Evolutionary conservation across 2,329 filamentous ascomycete genomes (phyloP).

Genomic region (Neofusicoccum parvum): DNA sequence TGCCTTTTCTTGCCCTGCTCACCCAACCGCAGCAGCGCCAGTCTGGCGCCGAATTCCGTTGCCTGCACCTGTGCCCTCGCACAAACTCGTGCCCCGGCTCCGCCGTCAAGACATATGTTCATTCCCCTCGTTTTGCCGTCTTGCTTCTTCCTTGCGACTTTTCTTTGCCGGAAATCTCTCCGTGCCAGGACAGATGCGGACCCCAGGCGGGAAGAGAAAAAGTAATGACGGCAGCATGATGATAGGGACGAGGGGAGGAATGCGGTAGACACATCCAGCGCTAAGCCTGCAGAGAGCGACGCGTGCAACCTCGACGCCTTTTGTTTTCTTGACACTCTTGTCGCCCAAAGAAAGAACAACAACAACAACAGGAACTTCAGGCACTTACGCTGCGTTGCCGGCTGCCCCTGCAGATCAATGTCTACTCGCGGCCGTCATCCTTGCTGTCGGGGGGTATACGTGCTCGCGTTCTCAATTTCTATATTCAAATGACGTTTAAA

Average conservation of each 20-base stretch:
- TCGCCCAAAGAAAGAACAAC: background rate
- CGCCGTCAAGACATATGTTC: background rate
- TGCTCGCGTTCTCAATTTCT: conserved; percentile 17
- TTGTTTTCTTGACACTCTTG: background rate
- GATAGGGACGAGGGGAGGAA: background rate
- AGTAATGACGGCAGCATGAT: conserved; percentile 16
- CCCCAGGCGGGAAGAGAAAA: background rate
- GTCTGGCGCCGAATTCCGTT: too few relatives aligned
- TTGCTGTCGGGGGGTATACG: conserved; percentile 6
- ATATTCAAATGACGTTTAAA: conserved; percentile 8
- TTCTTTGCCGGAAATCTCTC: background rate
- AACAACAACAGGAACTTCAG: background rate
- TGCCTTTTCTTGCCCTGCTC: background rate
- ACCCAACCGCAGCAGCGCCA: too few relatives aligned
- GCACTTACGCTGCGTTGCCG: conserved; percentile 3
- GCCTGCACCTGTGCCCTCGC: too few relatives aligned
- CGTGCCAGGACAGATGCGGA: background rate
- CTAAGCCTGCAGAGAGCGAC: background rate
- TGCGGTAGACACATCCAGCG: background rate
- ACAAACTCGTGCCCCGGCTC: too few relatives aligned
- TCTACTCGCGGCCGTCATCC: background rate
- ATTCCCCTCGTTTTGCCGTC: background rate
- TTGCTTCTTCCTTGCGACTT: background rate
- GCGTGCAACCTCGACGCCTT: background rate
- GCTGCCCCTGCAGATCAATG: background rate